Conservation (phyloP, 2,329 filamentous ascomycete species). For the Fusarium luffae region DNA sequence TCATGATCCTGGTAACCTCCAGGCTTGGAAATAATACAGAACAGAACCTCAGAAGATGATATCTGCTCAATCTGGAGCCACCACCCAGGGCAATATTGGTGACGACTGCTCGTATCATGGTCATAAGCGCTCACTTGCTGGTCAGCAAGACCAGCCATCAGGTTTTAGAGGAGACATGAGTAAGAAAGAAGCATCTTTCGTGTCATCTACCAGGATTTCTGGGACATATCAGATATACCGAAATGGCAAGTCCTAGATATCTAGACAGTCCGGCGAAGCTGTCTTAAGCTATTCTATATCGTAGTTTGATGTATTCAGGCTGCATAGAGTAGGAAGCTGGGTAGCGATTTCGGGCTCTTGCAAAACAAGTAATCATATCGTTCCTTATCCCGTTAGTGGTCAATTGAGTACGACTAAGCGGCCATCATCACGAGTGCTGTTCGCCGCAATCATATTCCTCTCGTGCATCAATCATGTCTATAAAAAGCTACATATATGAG, state of each 20-base stretch:
- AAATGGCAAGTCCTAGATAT: neutral
- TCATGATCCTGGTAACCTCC: neutral
- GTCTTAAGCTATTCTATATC: neutral
- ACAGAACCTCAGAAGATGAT: neutral
- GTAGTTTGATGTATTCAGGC: neutral
- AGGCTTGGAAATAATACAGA: neutral
- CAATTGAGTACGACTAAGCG: neutral
- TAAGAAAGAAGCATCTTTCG: neutral
- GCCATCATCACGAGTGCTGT: neutral
- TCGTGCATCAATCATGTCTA: neutral
- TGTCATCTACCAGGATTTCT: neutral
- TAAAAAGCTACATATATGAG: neutral
- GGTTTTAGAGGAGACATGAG: neutral
- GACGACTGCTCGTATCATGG: neutral
- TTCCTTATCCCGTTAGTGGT: neutral
- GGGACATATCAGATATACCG: neutral
- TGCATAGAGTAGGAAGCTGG: neutral
- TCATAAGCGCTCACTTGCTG: neutral
- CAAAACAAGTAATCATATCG: neutral
- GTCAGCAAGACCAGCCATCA: neutral
- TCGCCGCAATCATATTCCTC: neutral
- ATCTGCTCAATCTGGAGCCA: neutral
- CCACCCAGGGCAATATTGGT: neutral
- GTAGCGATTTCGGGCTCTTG: too few relatives aligned
- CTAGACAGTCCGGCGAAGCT: neutral